Percentiles rank a stretch among this genome's conserved stretches.
Evolutionary conservation across 2,329 filamentous ascomycete genomes (phyloP).

Genomic region (Moelleriella libera): DNA sequence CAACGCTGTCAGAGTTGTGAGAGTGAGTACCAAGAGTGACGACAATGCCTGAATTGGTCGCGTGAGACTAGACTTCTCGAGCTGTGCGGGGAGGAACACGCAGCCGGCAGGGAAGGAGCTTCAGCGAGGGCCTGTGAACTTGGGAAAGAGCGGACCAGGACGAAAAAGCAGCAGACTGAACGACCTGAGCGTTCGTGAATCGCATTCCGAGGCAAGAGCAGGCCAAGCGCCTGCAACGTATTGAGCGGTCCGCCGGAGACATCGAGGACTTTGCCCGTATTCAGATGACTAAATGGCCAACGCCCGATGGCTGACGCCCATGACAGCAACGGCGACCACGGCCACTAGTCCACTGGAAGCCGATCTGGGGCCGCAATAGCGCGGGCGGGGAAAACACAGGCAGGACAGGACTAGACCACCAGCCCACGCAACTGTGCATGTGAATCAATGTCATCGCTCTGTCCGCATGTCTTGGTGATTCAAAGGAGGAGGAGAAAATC

Average conservation of each 20-base stretch:
- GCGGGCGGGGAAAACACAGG: neutral
- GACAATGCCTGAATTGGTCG: constrained; percentile 1
- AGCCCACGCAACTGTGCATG: neutral
- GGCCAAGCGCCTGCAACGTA: neutral
- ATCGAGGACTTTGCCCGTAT: too few relatives aligned
- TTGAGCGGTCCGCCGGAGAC: too few relatives aligned
- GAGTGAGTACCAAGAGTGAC: neutral
- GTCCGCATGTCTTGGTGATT: too few relatives aligned
- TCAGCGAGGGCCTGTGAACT: neutral
- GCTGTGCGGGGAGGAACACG: neutral
- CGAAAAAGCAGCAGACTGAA: neutral
- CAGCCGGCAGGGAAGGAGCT: neutral
- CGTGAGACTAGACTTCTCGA: constrained; percentile 5
- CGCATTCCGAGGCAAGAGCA: neutral
- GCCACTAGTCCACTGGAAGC: too few relatives aligned
- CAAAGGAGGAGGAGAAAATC: too few relatives aligned
- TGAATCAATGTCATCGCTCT: neutral
- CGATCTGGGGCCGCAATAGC: neutral
- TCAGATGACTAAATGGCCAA: too few relatives aligned
- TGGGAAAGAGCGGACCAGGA: neutral
- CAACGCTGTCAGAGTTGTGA: neutral
- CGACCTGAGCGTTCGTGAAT: neutral
- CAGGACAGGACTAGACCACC: neutral
- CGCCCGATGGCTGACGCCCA: neutral
- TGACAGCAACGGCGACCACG: neutral